A percentile compares a stretch with the other conserved stretches of the same genome.
phyloP scores from a whole-genome alignment of 306 rosid genomes.

The Vachellia collinsii region DNA sequence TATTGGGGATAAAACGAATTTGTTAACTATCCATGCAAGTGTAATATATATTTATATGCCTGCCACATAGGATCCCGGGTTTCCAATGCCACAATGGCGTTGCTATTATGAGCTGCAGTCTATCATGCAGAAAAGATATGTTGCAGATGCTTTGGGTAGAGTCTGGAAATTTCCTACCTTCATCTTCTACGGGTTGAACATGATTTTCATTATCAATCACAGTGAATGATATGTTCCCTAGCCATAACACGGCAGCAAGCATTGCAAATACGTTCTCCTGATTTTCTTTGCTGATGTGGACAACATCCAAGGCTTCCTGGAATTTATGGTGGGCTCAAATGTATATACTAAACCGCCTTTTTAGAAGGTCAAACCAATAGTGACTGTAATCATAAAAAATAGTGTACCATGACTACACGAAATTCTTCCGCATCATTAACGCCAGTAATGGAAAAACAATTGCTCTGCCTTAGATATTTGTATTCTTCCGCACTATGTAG shows the following conservation, averaged over 20 bases:
- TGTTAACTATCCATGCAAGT: not conserved
- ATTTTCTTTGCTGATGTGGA: conserved; percentile 79
- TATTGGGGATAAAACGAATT: conserved; percentile 22
- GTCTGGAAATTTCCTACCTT: conserved; percentile 55
- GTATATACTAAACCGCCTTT: conserved; percentile 26
- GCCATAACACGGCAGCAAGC: conserved; percentile 97
- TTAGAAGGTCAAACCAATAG: not conserved
- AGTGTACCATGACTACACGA: conserved; percentile 69
- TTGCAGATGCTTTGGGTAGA: conserved; percentile 18
- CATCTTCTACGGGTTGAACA: conserved; percentile 75
- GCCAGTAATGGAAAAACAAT: conserved; percentile 76
- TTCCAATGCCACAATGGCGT: not conserved
- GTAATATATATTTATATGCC: not conserved
- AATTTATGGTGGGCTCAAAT: conserved; percentile 38
- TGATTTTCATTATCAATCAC: conserved; percentile 92
- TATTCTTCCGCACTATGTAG: conserved; percentile 74
- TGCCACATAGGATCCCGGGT: not conserved
- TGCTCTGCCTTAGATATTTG: conserved; percentile 87
- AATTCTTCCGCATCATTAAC: conserved; percentile 93
- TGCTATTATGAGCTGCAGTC: not conserved
- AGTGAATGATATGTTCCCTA: conserved; percentile 78
- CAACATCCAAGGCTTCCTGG: conserved; percentile 94
- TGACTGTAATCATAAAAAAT: conserved; percentile 26
- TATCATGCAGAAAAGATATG: conserved; percentile 1
- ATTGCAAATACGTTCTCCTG: conserved; percentile 87